Evolutionary conservation across 306 rosid species (phyloP).

Genomic region (Vigna reflexopilosa): DNA sequence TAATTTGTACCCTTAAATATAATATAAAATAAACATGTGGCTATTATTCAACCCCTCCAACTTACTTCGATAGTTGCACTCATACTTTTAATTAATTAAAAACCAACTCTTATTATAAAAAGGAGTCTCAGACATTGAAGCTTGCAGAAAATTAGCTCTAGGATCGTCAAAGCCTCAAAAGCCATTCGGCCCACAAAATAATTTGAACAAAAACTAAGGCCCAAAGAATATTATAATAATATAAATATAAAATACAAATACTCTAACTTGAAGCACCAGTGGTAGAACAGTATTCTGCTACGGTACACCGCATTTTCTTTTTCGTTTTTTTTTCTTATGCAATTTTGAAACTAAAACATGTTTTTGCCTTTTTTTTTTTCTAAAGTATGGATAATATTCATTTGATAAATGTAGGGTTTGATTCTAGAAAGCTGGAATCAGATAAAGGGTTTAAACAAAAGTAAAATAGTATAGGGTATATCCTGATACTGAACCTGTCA

Average conservation of each 20-base stretch:
- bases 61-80: background rate
- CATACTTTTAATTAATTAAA: background rate
- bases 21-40: conserved; percentile 11
- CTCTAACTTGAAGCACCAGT: conserved; percentile 43
- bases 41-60: background rate
- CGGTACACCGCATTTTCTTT: conserved; percentile 48
- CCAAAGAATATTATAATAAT: no score
- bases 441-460: background rate
- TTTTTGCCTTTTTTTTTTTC: no score
- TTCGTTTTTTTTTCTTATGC: no score
- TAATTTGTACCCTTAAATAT: background rate
- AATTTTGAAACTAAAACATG: no score
- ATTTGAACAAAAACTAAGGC: no score
- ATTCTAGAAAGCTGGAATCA: background rate
- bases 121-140: background rate
- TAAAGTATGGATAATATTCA: background rate
- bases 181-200: background rate
- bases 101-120: background rate
- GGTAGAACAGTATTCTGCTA: conserved; percentile 68
- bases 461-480: background rate
- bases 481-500: background rate
- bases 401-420: background rate
- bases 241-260: no score
- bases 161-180: background rate
- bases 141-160: background rate